Conservation (phyloP, 805 yeast genomes). For the Wickerhamomyces silvicola region DNA sequence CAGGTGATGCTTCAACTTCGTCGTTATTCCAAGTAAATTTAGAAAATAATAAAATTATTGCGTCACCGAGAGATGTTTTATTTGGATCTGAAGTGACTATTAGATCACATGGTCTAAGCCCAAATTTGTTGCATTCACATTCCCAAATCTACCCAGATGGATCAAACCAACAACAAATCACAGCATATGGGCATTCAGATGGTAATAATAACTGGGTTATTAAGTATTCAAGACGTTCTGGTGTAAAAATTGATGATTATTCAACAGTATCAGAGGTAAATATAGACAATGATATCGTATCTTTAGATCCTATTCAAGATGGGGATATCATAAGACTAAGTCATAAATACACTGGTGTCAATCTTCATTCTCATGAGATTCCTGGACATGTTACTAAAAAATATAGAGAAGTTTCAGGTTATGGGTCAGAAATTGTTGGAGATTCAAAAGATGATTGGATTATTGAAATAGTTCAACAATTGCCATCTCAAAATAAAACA, state of each 20-base stretch:
- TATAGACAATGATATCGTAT: slow-evolving; percentile 20
- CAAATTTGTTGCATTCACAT: slow-evolving; percentile 84
- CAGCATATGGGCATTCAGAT: slow-evolving; percentile 88
- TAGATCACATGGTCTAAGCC: slow-evolving; percentile 64
- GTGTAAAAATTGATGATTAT: slow-evolving; percentile 3
- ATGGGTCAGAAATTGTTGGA: slow-evolving; percentile 65
- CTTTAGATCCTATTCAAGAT: slow-evolving; percentile 34
- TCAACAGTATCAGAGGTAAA: no score
- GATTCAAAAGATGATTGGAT: slow-evolving; percentile 89
- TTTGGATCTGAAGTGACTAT: slow-evolving; percentile 44
- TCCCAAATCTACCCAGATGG: slow-evolving; percentile 83
- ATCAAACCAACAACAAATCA: slow-evolving; percentile 88
- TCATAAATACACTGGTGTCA: slow-evolving; percentile 66
- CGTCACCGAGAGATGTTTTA: slow-evolving; percentile 62
- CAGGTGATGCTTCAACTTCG: slow-evolving; percentile 90
- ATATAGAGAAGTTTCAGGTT: slow-evolving; percentile 81
- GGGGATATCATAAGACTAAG: slow-evolving; percentile 66
- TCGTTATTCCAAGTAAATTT: slow-evolving; percentile 87
- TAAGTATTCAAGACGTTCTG: slow-evolving; percentile 46
- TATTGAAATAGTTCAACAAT: slow-evolving; percentile 69
- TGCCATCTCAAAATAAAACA: slow-evolving; percentile 24
- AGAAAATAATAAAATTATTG: slow-evolving; percentile 56
- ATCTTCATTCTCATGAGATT: slow-evolving; percentile 77
- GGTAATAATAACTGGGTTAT: slow-evolving; percentile 77
- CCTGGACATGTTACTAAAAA: slow-evolving; percentile 65